Evolutionary conservation across 2,329 filamentous ascomycete genomes (phyloP).

Genomic region (Alternaria triticimaculans): DNA sequence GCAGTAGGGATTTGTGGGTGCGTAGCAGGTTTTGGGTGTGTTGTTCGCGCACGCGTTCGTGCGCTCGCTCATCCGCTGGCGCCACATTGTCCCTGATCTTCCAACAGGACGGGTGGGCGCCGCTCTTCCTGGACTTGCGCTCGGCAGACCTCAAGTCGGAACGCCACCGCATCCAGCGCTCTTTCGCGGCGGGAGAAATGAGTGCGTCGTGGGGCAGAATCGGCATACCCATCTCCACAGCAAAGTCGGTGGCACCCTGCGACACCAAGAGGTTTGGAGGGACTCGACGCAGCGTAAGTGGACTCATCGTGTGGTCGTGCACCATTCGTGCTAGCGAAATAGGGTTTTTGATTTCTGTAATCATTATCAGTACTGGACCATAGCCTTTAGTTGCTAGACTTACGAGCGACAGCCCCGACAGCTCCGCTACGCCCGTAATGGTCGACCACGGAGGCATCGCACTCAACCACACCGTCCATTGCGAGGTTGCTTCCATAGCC

Average conservation of each 20-base stretch:
- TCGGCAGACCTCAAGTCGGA: constrained; percentile 71
- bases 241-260: constrained; percentile 85
- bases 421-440: constrained; percentile 90
- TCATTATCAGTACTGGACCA: constrained; percentile 22
- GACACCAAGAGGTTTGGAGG: constrained; percentile 92
- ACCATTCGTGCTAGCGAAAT: constrained; percentile 85
- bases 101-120: constrained; percentile 37
- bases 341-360: constrained; percentile 85
- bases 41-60: constrained; percentile 44
- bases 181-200: constrained; percentile 78
- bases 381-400: constrained; percentile 47
- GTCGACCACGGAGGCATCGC: constrained; percentile 92
- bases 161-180: constrained; percentile 81
- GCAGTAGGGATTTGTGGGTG: constrained; percentile 14
- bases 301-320: constrained; percentile 75
- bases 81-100: constrained; percentile 27
- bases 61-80: constrained; percentile 38
- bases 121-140: constrained; percentile 49
- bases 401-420: constrained; percentile 88
- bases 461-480: constrained; percentile 89
- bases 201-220: constrained; percentile 77
- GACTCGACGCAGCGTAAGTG: constrained; percentile 84
- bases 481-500: constrained; percentile 95
- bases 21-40: constrained; percentile 48
- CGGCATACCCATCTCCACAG: constrained; percentile 75